These are phyloP conservation scores for Prinsepia uniflora DNA, from an alignment of 306 rosid genomes.

Conservation along the genomic window DNA sequence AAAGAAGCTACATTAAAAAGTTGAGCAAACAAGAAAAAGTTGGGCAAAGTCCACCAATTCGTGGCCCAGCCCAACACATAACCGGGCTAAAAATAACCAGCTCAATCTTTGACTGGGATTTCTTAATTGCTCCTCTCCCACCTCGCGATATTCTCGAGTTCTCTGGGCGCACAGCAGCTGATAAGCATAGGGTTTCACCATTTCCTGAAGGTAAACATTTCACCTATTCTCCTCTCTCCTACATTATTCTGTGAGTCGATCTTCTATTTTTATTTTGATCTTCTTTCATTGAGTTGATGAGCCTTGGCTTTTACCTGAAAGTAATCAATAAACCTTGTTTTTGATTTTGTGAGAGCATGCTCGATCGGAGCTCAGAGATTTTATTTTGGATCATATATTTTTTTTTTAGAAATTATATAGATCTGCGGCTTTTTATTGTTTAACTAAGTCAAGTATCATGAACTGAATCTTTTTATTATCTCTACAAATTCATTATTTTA, in stretches of 20 bases:
- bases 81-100: neutral
- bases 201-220: slow-evolving; percentile 13
- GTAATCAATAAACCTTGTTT: neutral
- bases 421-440: neutral
- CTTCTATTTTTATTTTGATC: neutral
- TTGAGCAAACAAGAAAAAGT: too few species aligned
- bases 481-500: too few species aligned
- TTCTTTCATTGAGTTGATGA: neutral
- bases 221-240: slow-evolving; percentile 4
- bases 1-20: too few species aligned
- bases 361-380: neutral
- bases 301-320: neutral
- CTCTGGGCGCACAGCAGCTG: neutral
- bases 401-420: neutral
- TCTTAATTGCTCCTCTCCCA: neutral
- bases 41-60: neutral
- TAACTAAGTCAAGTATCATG: neutral
- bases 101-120: neutral
- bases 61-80: neutral
- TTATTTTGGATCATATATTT: neutral
- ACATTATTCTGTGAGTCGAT: neutral
- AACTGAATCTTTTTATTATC: neutral
- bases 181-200: slow-evolving; percentile 1
- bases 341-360: neutral
- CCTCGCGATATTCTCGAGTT: neutral